phyloP scores from a whole-genome alignment of 1,139 yeast genomes.

The Saccharomyces uvarum region DNA sequence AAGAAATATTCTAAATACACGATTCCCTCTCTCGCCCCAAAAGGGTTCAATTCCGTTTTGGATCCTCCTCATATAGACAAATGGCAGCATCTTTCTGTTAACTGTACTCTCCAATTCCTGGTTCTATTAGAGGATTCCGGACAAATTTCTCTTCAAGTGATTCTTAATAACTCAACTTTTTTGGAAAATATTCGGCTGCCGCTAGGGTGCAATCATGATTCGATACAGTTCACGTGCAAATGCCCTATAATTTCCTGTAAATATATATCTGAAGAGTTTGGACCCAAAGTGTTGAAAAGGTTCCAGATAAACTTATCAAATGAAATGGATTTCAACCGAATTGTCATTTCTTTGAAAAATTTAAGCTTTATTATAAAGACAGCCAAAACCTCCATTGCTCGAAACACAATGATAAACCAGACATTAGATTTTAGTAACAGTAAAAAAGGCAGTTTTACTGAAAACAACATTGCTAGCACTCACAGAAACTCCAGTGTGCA shows the following conservation, averaged over 20 bases:
- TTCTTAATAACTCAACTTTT: not conserved
- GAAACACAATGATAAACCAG: not conserved
- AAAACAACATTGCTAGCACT: not conserved
- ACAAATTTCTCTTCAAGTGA: not conserved
- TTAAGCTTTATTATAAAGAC: not conserved
- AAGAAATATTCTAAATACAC: conserved; percentile 16
- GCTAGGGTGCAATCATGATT: not conserved
- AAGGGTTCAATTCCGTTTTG: conserved; percentile 15
- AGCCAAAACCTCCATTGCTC: conserved; percentile 1
- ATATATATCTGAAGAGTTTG: not conserved
- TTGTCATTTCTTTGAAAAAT: not conserved
- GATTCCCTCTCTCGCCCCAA: conserved; percentile 17
- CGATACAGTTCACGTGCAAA: conserved; percentile 1
- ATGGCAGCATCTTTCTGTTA: conserved; percentile 18
- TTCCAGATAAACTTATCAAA: not conserved
- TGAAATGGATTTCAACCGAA: not conserved
- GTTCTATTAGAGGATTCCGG: not conserved
- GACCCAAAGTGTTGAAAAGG: not conserved
- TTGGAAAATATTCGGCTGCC: conserved; percentile 5
- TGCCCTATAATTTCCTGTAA: conserved; percentile 4
- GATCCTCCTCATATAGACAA: conserved; percentile 13
- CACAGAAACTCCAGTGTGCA: not conserved
- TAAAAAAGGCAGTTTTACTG: not conserved
- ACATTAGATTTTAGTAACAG: not conserved
- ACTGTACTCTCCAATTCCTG: not conserved